These are phyloP conservation scores for rapeseed (Brassica napus) DNA, from an alignment of 345 rosid species.

Conservation along the genomic window Da-Ae NC_063443.1:6818001-6818500, in stretches of 20 bases:
- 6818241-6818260: conserved; percentile 91
- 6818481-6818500: too few relatives aligned
- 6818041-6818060: too few relatives aligned
- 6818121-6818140: conserved; percentile 70
- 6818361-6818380: conserved; percentile 9
- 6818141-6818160: conserved; percentile 96
- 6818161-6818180: conserved; percentile 82
- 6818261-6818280: conserved; percentile 91
- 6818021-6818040: too few relatives aligned
- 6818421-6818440: too few relatives aligned
- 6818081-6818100: conserved; percentile 76
- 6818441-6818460: too few relatives aligned
- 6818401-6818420: too few relatives aligned
- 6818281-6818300: conserved; percentile 94
- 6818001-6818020: background rate
- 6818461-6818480: too few relatives aligned
- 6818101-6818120: conserved; percentile 69
- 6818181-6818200: conserved; percentile 90
- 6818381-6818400: too few relatives aligned
- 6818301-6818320: conserved; percentile 91
- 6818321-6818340: conserved; percentile 87
- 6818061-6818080: conserved; percentile 54
- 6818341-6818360: conserved; percentile 67
- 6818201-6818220: conserved; percentile 98
- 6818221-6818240: conserved; percentile 82